A percentile compares a stretch with the other conserved stretches of the same genome.
These are phyloP conservation scores for Trifolium pratense DNA, from an alignment of 306 rosid species.

Conservation along the genomic window DNA sequence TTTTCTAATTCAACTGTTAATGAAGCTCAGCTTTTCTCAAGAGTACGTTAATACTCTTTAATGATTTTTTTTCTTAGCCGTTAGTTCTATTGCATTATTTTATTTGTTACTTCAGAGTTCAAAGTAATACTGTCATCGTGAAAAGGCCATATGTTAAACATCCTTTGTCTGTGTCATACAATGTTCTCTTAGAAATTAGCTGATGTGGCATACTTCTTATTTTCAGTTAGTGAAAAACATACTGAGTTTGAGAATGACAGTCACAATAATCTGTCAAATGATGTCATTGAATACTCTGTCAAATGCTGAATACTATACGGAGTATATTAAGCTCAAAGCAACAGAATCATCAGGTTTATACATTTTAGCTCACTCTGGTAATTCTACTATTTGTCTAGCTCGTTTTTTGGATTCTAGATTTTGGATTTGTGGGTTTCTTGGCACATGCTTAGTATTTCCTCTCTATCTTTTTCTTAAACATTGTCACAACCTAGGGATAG, in stretches of 20 bases:
- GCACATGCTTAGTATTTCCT: neutral
- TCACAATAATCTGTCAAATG: neutral
- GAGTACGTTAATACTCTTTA: constrained; percentile 9
- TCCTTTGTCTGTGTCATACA: neutral
- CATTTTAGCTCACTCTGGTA: constrained; percentile 3
- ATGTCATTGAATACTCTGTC: neutral
- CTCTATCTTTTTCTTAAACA: neutral
- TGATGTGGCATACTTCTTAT: constrained; percentile 6
- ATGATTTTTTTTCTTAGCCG: neutral
- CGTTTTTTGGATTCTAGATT: neutral
- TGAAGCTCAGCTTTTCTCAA: constrained; percentile 5
- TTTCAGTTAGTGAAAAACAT: neutral
- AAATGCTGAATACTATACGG: neutral
- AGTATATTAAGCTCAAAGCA: constrained; percentile 10
- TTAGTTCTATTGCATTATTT: neutral
- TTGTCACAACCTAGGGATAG: neutral
- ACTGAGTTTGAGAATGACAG: neutral
- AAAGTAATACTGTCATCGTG: neutral
- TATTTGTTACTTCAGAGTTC: constrained; percentile 19
- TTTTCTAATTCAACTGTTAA: constrained; percentile 15
- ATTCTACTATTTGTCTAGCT: neutral
- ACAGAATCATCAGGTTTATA: neutral
- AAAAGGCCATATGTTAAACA: neutral
- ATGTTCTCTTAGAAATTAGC: constrained; percentile 1
- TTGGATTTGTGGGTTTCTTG: neutral